Evolutionary conservation across 2,329 filamentous ascomycete genomes (phyloP), one percentile per base, ranked within the genome.

Genomic region (Thielaviopsis ethacetica): DNA sequence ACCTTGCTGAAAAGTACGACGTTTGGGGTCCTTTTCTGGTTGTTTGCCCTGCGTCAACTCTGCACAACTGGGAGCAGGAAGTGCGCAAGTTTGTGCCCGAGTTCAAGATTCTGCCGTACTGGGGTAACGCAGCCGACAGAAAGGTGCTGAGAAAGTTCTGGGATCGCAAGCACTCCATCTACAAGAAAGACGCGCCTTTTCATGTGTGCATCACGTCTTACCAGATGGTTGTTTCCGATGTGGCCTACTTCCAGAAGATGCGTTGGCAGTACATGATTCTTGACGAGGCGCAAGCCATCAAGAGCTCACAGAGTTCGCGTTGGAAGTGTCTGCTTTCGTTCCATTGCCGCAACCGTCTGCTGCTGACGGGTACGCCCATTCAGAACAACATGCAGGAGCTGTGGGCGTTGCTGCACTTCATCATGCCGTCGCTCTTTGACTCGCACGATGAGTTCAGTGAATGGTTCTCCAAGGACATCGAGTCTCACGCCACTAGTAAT

Each of bases 381-480:
- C 93, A 98, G 71, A 98, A 98, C 75, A 98, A 97, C 77, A 98
- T 98, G 93, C 93, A 97, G 72, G 91, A 98, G 72, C 73, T 98
- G 61, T 98, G 93, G 93, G 93, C 93, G 30, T 73, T 98, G 64
- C 78, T 98, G 21, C 93, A 98, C 78, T 98, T 98, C 75, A 97
- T 97, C 74, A 97, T 98, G 93, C 93, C 93, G n/a, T 95, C 88
- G 51, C 78, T 98, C 56, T 98, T 98, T 71, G 93, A 93, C 71
- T 91, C 86, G 0, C 88, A 93, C 71, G 88, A 94, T 67, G 88
- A 93, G 67, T 94, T 94, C 68, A 91, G 86, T 73, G 88, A 93
- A 66, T 94, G 88, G 88, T 94, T 94, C 70, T 91, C 87, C 58
- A 93, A 93, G 72, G 88, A 93, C 65, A 98, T 98, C 63, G 93